A percentile compares a stretch with the other conserved stretches of the same genome.
phyloP scores from a whole-genome alignment of 768 basidiomycete species.

The Trametes cinnabarina region DNA sequence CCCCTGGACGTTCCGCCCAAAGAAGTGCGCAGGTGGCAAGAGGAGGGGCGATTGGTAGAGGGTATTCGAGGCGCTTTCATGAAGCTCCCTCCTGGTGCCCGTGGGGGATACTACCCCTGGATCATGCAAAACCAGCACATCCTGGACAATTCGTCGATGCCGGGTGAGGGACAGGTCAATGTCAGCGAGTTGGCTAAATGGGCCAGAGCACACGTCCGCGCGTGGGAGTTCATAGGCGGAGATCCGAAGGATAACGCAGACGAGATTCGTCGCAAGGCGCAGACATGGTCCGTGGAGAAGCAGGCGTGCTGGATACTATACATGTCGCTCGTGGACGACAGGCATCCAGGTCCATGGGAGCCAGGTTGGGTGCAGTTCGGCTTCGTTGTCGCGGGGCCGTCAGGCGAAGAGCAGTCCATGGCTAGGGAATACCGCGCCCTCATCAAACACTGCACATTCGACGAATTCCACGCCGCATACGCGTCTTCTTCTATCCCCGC shows the following conservation, averaged over 20 bases:
- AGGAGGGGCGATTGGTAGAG: slow-evolving; percentile 31
- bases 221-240: slow-evolving; percentile 4
- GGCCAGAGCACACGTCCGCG: too few species aligned
- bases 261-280: neutral
- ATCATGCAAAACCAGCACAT: slow-evolving; percentile 35
- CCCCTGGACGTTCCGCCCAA: slow-evolving; percentile 23
- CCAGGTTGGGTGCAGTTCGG: neutral
- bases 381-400: slow-evolving; percentile 20
- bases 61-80: slow-evolving; percentile 34
- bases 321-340: neutral
- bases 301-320: neutral
- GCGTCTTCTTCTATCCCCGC: slow-evolving; percentile 19
- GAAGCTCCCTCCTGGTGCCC: slow-evolving; percentile 19
- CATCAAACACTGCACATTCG: slow-evolving; percentile 32
- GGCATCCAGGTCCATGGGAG: neutral
- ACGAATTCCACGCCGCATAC: slow-evolving; percentile 34
- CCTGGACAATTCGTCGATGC: slow-evolving; percentile 20
- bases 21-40: slow-evolving; percentile 34
- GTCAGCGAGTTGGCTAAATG: too few species aligned
- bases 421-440: slow-evolving; percentile 25
- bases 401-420: slow-evolving; percentile 4
- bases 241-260: neutral
- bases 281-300: neutral
- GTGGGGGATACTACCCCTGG: slow-evolving; percentile 37
- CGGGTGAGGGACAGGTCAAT: slow-evolving; percentile 1